phyloP scores from a whole-genome alignment of 371 early-diverging fungal genomes.

The Syncephalastrum sp. region DNA sequence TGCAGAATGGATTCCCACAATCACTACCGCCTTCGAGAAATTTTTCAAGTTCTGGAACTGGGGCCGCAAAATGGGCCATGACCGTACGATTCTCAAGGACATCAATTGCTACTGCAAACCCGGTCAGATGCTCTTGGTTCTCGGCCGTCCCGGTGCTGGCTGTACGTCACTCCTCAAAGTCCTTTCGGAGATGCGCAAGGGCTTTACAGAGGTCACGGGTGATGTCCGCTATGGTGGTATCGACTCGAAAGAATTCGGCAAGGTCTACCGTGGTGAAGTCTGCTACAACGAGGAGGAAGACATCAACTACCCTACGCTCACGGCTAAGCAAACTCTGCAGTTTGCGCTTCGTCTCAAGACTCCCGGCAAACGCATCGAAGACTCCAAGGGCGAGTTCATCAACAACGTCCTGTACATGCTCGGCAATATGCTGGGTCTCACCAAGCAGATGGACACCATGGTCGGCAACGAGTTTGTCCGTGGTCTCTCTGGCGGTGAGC shows the following conservation, averaged over 20 bases:
- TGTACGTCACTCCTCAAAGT: constrained; percentile 53
- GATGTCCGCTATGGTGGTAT: constrained; percentile 45
- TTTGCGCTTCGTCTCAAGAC: constrained; percentile 51
- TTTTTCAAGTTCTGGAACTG: constrained; percentile 20
- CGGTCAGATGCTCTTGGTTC: constrained; percentile 55
- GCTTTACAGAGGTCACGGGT: constrained; percentile 41
- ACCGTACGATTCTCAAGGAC: constrained; percentile 46
- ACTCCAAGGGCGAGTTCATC: constrained; percentile 18
- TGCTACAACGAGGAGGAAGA: constrained; percentile 55
- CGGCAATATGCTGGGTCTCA: constrained; percentile 64
- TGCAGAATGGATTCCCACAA: constrained; percentile 21
- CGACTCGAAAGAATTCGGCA: constrained; percentile 33
- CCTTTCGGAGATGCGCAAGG: constrained; percentile 39
- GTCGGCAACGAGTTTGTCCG: constrained; percentile 82
- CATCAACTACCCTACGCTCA: constrained; percentile 39
- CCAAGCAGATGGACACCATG: constrained; percentile 70
- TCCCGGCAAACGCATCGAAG: constrained; percentile 33
- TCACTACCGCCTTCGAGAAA: constrained; percentile 9
- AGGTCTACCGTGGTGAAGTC: constrained; percentile 39
- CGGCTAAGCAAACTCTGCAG: constrained; percentile 48
- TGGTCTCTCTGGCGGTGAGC: constrained; percentile 84
- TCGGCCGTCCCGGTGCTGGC: constrained; percentile 54
- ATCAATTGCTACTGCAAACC: constrained; percentile 50
- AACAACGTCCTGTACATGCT: constrained; percentile 40
- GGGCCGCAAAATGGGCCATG: constrained; percentile 17